A percentile compares a stretch with the other conserved stretches of the same genome.
Evolutionary conservation across 495 filamentous ascomycete species (phyloP).

Genomic region (Penicillium argentinense): DNA sequence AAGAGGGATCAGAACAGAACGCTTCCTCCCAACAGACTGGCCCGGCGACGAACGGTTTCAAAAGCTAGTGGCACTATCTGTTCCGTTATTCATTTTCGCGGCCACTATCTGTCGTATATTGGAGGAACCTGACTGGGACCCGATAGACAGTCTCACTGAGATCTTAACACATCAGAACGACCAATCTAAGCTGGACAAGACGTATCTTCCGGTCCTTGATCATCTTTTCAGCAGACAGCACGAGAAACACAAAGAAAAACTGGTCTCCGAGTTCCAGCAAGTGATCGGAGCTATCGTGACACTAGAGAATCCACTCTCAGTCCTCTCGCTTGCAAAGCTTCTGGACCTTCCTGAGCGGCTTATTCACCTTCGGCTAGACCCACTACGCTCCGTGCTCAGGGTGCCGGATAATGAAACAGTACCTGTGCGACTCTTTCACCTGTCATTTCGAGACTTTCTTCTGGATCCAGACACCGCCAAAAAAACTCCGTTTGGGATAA

Average conservation of each 20-base stretch:
- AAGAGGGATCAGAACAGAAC: slow-evolving; percentile 14
- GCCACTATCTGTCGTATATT: slow-evolving; percentile 31
- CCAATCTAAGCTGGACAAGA: slow-evolving; percentile 20
- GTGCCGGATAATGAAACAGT: slow-evolving; percentile 22
- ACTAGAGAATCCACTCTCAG: slow-evolving; percentile 22
- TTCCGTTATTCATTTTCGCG: slow-evolving; percentile 34
- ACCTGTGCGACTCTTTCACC: slow-evolving; percentile 7
- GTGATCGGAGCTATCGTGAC: slow-evolving; percentile 29
- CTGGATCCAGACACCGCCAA: slow-evolving; percentile 4
- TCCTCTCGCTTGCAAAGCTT: slow-evolving; percentile 15
- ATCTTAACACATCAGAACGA: slow-evolving; percentile 14
- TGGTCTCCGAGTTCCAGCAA: slow-evolving; percentile 21
- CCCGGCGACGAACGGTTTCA: slow-evolving; percentile 26
- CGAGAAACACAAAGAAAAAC: background rate
- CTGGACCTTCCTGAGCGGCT: slow-evolving; percentile 3
- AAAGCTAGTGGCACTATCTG: slow-evolving; percentile 15
- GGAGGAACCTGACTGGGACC: slow-evolving; percentile 12
- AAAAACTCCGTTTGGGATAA: slow-evolving; percentile 16
- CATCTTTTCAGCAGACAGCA: slow-evolving; percentile 15
- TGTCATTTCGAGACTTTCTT: slow-evolving; percentile 14
- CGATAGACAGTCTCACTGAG: slow-evolving; percentile 9
- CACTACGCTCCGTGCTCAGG: slow-evolving; percentile 25
- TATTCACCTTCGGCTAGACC: slow-evolving; percentile 15
- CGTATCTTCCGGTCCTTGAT: slow-evolving; percentile 27
- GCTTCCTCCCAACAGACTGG: slow-evolving; percentile 29